Evolutionary conservation across 2,329 filamentous ascomycete species (phyloP), one percentile per base, ranked within the genome.

Genomic region (Grosmannia serpens): DNA sequence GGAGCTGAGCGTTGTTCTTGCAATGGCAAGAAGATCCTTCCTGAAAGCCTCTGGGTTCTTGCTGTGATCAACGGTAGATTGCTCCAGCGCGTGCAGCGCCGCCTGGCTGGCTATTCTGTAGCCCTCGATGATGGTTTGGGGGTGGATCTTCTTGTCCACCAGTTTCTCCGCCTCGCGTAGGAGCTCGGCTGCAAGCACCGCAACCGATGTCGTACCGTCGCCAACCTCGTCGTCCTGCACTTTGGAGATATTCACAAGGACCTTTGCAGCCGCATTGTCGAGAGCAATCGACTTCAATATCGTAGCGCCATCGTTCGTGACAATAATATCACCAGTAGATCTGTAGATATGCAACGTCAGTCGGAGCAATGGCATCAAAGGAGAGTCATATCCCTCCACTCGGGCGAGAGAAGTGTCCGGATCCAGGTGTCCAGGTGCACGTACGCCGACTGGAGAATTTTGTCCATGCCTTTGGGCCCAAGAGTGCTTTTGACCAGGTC

Each of bases 171-270:
- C 94, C 75, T 99, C 94, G 63, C 94, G 87, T 64, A 99, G 81
- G 61, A 99, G 82, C 77, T 99, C 94, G 60, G 94, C 94, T 46
- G 94, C 91, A 63, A 99, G 79, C 20, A 99, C 94, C 50, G 94
- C 87, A 59, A 99, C 94, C n/a, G 91, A 97, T 26, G 94, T 99
- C 52, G 94, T 99, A 60, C 94, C 94, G 71, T 99, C 94, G 69
- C 94, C 94, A 27, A 99, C 92, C 74, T 99, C 94, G 71, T 99
- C 94, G 69, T 99, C 94, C 73, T 99, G 94, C 7, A 99, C 94
- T 77, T 99, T 99, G 63, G 92, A 97, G 67, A 99, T 97, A 74
- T 99, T 99, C 70, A 99, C 94, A 50, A 99, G 81, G 6, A 99
- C 94, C 77, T 99, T 99, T 58, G 94, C 94, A 26, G 94, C 94